A percentile compares a stretch with the other conserved stretches of the same genome.
phyloP scores from a whole-genome alignment of 148 eudicot species.

The Arbutus unedo region DNA sequence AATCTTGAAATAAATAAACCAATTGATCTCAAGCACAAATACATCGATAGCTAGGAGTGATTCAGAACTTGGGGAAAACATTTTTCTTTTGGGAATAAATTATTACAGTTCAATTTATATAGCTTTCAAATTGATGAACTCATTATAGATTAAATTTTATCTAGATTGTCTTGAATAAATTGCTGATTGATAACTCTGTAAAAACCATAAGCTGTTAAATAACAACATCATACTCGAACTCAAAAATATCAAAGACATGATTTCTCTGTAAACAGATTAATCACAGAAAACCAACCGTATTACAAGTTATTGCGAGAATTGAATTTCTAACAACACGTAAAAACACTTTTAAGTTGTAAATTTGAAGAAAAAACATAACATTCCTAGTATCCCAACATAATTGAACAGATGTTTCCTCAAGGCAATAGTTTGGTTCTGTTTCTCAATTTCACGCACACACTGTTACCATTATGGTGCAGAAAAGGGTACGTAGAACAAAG shows the following conservation, averaged over 20 bases:
- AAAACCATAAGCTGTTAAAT: too few species aligned
- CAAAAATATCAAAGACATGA: too few species aligned
- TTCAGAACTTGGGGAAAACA: too few species aligned
- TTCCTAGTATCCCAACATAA: background rate
- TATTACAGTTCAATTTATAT: background rate
- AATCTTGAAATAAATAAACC: too few species aligned
- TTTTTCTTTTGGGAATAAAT: background rate
- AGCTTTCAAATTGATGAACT: background rate
- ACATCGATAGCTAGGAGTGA: too few species aligned
- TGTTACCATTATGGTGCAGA: slow-evolving; percentile 9
- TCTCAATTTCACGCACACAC: background rate
- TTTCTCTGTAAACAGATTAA: too few species aligned
- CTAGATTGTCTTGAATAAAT: too few species aligned
- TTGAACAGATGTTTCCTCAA: background rate
- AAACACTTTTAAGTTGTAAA: background rate
- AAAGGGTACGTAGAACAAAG: slow-evolving; percentile 7
- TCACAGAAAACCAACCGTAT: background rate
- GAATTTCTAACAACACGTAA: background rate
- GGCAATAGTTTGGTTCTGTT: slow-evolving; percentile 3
- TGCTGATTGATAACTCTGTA: too few species aligned
- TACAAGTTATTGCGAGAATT: background rate
- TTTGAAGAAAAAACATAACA: background rate
- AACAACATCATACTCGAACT: too few species aligned
- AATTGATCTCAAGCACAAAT: too few species aligned
- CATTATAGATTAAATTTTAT: too few species aligned